Conservation (phyloP, 441 rosid species). For the Viola pubescens region DNA sequence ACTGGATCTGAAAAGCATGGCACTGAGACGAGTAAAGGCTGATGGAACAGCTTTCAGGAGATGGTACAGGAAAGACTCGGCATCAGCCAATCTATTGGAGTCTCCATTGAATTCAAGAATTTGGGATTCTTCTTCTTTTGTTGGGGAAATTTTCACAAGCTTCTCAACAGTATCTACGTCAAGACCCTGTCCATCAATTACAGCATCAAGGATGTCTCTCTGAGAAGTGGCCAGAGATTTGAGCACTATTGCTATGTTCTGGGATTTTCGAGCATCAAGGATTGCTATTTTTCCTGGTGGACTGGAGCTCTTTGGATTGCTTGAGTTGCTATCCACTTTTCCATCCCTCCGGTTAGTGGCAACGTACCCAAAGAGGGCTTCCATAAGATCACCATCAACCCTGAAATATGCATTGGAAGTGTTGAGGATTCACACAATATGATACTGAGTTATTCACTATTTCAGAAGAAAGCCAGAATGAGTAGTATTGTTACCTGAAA, state of each 20-base stretch:
- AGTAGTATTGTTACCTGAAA: constrained; percentile 44
- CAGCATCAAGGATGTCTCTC: constrained; percentile 43
- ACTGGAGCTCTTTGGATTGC: constrained; percentile 15
- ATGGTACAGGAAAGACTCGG: constrained; percentile 66
- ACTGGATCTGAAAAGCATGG: constrained; percentile 63
- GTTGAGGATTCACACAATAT: not conserved
- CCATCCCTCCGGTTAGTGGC: constrained; percentile 43
- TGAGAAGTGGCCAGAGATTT: constrained; percentile 57
- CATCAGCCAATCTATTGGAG: constrained; percentile 48
- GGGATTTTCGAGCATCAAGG: constrained; percentile 71
- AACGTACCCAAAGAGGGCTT: constrained; percentile 83
- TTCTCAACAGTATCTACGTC: constrained; percentile 63
- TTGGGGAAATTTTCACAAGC: constrained; percentile 60
- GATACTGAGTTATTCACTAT: not conserved
- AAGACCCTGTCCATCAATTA: constrained; percentile 52
- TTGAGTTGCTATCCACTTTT: constrained; percentile 5
- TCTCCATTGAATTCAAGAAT: constrained; percentile 58
- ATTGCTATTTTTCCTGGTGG: constrained; percentile 40
- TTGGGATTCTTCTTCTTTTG: constrained; percentile 55
- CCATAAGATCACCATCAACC: constrained; percentile 85
- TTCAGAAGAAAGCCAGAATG: not conserved
- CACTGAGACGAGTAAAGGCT: constrained; percentile 54
- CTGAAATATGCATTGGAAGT: constrained; percentile 25
- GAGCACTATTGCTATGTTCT: constrained; percentile 69
- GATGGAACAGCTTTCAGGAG: constrained; percentile 67